Percentiles rank a stretch among this genome's conserved stretches.
These are phyloP conservation scores for Globisporangium irregulare DNA, from an alignment of 352 stramenopile genomes.

Conservation along the genomic window DNA sequence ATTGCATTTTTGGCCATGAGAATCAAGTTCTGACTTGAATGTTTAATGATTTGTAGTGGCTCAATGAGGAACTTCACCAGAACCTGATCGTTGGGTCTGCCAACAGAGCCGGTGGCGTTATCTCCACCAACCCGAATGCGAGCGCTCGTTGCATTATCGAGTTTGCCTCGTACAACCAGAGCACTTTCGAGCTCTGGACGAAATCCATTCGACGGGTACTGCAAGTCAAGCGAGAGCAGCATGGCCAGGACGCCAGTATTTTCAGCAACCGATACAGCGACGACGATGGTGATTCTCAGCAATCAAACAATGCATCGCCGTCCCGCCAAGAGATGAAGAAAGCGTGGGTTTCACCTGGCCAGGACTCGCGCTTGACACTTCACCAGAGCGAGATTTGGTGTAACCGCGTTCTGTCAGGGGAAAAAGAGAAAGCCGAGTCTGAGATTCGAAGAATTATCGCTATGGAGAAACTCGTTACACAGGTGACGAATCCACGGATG, in stretches of 20 bases:
- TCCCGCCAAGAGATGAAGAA: conserved; percentile 9
- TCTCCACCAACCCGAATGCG: conserved; percentile 52
- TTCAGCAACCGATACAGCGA: neutral
- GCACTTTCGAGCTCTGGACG: conserved; percentile 83
- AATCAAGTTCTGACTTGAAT: neutral
- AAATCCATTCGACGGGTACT: conserved; percentile 78
- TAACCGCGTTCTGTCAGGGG: conserved; percentile 67
- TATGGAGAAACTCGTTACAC: conserved; percentile 82
- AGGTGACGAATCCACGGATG: conserved; percentile 78
- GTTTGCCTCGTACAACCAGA: conserved; percentile 78
- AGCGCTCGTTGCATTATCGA: conserved; percentile 69
- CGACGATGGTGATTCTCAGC: conserved; percentile 12
- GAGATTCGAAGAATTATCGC: conserved; percentile 78
- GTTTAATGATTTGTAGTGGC: conserved; percentile 28
- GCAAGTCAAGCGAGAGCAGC: conserved; percentile 44
- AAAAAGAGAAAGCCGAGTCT: conserved; percentile 84
- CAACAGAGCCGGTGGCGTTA: conserved; percentile 41
- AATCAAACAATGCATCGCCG: conserved; percentile 17
- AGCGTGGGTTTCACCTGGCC: conserved; percentile 74
- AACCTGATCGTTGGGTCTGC: conserved; percentile 43
- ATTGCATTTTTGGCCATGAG: neutral
- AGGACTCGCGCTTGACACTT: conserved; percentile 79
- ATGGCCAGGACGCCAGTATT: conserved; percentile 23
- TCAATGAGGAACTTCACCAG: conserved; percentile 69
- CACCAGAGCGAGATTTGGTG: conserved; percentile 88